phyloP scores from a whole-genome alignment of 2,329 filamentous ascomycete genomes.

The Penicillium digitatum region DNA sequence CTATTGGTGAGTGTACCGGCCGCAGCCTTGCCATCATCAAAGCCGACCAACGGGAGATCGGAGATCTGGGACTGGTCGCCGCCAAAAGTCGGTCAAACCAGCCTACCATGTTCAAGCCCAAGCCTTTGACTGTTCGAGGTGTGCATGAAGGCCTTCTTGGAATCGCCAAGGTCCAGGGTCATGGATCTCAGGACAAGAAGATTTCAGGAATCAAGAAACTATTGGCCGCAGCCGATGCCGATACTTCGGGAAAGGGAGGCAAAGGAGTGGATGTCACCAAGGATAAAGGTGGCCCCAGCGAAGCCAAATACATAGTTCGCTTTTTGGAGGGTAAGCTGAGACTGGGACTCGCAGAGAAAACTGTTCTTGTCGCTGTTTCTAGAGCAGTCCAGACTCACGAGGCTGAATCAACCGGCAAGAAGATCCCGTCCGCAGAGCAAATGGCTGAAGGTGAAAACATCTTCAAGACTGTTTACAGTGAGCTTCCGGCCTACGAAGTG shows the following conservation, averaged over 20 bases:
- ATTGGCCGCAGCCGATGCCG: slow-evolving; percentile 80
- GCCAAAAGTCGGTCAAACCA: slow-evolving; percentile 94
- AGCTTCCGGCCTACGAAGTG: slow-evolving; percentile 90
- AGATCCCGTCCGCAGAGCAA: slow-evolving; percentile 68
- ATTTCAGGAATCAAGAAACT: slow-evolving; percentile 95
- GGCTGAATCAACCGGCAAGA: slow-evolving; percentile 62
- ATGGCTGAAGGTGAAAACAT: slow-evolving; percentile 78
- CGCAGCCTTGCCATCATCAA: slow-evolving; percentile 87
- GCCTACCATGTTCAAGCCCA: slow-evolving; percentile 97
- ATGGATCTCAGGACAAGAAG: slow-evolving; percentile 84
- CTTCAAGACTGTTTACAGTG: slow-evolving; percentile 88
- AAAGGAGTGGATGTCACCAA: slow-evolving; percentile 74
- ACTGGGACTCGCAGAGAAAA: slow-evolving; percentile 86
- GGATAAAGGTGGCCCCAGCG: slow-evolving; percentile 88
- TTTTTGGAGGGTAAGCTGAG: slow-evolving; percentile 93
- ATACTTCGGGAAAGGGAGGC: slow-evolving; percentile 62
- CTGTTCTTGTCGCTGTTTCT: slow-evolving; percentile 81
- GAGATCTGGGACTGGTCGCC: slow-evolving; percentile 88
- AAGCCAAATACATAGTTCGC: slow-evolving; percentile 89
- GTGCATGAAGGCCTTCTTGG: slow-evolving; percentile 84
- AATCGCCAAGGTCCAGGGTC: slow-evolving; percentile 81
- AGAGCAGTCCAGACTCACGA: slow-evolving; percentile 87
- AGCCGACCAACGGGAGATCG: slow-evolving; percentile 91
- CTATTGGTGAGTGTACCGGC: slow-evolving; percentile 90
- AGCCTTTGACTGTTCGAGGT: slow-evolving; percentile 76